These are phyloP conservation scores for Cryphonectria japonica DNA, from an alignment of 2,329 filamentous ascomycete species.

Conservation along the genomic window DNA sequence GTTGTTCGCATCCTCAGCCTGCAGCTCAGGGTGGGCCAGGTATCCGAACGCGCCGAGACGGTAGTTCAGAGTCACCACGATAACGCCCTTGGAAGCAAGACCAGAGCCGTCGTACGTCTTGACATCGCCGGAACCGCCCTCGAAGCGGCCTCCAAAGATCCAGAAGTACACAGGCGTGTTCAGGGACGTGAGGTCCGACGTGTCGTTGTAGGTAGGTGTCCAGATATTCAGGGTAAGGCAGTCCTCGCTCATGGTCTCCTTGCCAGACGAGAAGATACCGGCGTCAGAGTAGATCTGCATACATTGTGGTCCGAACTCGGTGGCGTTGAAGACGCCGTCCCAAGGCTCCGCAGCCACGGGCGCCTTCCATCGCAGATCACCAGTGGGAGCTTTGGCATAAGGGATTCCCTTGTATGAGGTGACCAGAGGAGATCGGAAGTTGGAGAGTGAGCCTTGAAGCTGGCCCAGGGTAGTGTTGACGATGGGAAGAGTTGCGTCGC, in stretches of 20 bases:
- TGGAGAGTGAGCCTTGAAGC: background rate
- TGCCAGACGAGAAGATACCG: background rate
- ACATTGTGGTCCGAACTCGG: background rate
- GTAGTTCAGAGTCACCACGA: conserved; percentile 77
- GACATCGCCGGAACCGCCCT: conserved; percentile 39
- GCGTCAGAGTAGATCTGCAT: background rate
- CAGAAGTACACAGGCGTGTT: conserved; percentile 26
- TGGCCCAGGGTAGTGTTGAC: background rate
- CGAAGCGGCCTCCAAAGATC: conserved; percentile 57
- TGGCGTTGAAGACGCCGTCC: background rate
- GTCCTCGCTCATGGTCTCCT: background rate
- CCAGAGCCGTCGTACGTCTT: conserved; percentile 59
- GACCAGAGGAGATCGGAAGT: background rate
- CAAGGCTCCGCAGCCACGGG: background rate
- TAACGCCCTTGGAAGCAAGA: conserved; percentile 62
- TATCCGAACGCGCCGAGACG: conserved; percentile 76
- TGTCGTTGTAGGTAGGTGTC: background rate
- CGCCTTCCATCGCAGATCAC: background rate
- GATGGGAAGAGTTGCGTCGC: background rate
- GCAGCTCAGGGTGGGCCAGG: conserved; percentile 61
- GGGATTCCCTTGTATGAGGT: background rate
- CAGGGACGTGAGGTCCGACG: background rate
- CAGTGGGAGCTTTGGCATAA: background rate
- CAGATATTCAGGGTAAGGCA: background rate
- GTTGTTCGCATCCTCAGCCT: conserved; percentile 31